These are phyloP conservation scores for Entomortierella beljakovae DNA, from an alignment of 192 early-diverging fungal genomes.

Conservation along the genomic window DNA sequence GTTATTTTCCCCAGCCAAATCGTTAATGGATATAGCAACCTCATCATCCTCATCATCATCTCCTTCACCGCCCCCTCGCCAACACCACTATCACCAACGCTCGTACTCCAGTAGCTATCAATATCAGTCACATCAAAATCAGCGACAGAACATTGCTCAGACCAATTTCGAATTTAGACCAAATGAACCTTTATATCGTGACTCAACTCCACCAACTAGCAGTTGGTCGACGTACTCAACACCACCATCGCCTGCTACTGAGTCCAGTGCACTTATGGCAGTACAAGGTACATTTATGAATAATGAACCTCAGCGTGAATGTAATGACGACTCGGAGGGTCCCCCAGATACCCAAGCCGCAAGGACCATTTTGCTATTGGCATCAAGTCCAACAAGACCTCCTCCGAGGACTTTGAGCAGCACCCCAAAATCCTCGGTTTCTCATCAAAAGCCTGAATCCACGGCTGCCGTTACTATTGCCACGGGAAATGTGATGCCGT, in stretches of 20 bases:
- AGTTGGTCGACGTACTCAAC: constrained; percentile 24
- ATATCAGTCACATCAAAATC: too few species aligned
- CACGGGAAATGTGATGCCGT: background rate
- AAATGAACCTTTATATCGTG: constrained; percentile 11
- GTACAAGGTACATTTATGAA: background rate
- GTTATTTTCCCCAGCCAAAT: constrained; percentile 33
- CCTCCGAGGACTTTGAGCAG: constrained; percentile 7
- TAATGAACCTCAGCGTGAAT: background rate
- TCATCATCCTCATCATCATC: constrained; percentile 1
- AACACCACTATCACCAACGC: too few species aligned
- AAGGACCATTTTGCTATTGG: constrained; percentile 25
- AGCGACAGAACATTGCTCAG: too few species aligned
- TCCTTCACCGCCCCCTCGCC: too few species aligned
- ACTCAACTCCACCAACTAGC: constrained; percentile 3
- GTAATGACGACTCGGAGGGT: background rate
- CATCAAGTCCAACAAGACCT: constrained; percentile 21
- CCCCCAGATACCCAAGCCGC: constrained; percentile 24
- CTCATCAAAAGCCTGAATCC: background rate
- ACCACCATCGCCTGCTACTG: constrained; percentile 1
- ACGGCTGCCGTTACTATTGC: background rate
- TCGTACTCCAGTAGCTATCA: too few species aligned
- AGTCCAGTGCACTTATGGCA: constrained; percentile 4
- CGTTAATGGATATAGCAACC: constrained; percentile 39
- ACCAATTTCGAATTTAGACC: constrained; percentile 2
- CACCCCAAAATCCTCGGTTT: background rate